Conservation (phyloP, 1,139 yeast genomes). For the Taphrina communis region DNA sequence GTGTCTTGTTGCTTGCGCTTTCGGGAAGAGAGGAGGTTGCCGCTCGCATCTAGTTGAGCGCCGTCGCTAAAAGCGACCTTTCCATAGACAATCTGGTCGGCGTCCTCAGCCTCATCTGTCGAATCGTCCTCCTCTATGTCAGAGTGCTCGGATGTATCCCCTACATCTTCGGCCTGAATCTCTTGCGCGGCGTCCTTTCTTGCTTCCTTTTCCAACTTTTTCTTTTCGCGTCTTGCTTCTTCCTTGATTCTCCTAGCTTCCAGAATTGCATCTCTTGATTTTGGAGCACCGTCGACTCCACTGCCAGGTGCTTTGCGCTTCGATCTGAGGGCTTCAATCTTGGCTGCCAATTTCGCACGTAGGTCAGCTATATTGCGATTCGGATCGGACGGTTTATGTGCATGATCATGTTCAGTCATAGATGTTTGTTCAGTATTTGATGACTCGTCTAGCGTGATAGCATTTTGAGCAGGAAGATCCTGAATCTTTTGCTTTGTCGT, state of each 20-base stretch:
- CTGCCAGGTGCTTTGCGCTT: conserved; percentile 93
- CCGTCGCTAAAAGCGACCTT: conserved; percentile 86
- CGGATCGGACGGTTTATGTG: conserved; percentile 8
- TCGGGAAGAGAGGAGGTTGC: conserved; percentile 65
- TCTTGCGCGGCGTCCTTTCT: conserved; percentile 26
- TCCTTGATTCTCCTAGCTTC: conserved; percentile 52
- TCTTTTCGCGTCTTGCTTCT: conserved; percentile 45
- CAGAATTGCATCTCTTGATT: conserved; percentile 57
- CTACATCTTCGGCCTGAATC: conserved; percentile 47
- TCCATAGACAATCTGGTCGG: conserved; percentile 68
- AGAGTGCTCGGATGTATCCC: conserved; percentile 27
- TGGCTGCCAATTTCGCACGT: conserved; percentile 72
- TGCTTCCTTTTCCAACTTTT: conserved; percentile 44
- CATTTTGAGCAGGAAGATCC: neutral
- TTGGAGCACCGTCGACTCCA: conserved; percentile 77
- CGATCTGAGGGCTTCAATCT: conserved; percentile 71
- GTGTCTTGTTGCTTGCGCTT: conserved; percentile 77
- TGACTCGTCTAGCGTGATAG: neutral
- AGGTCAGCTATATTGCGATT: conserved; percentile 54
- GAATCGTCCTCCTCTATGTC: conserved; percentile 48
- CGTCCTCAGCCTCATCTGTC: conserved; percentile 54
- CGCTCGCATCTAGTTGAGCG: conserved; percentile 76
- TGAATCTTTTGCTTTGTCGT: neutral
- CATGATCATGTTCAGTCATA: neutral
- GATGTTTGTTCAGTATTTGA: neutral